phyloP scores from a whole-genome alignment of 2,329 filamentous ascomycete genomes.

The Nigrospora osmanthi region DNA sequence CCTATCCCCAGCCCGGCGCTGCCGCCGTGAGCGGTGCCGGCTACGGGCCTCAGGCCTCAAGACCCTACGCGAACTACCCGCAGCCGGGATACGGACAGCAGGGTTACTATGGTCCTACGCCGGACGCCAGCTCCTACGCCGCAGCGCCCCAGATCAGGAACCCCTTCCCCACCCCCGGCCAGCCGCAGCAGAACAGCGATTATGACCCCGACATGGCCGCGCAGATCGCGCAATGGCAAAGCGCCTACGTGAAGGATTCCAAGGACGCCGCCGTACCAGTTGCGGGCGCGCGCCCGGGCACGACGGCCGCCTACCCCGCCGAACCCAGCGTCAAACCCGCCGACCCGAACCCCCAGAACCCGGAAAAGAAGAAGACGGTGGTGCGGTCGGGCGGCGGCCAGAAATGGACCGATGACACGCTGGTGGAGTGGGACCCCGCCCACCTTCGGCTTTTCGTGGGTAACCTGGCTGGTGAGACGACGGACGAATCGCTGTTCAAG shows the following conservation, averaged over 20 bases:
- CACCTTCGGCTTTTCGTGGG: conserved; percentile 95
- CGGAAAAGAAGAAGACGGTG: conserved; percentile 75
- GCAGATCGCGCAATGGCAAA: conserved; percentile 92
- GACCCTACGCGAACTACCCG: conserved; percentile 20
- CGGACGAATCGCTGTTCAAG: conserved; percentile 90
- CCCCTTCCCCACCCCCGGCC: conserved; percentile 64
- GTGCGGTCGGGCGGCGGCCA: conserved; percentile 83
- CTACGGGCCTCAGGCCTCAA: conserved; percentile 11
- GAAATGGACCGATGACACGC: conserved; percentile 79
- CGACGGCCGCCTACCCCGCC: conserved; percentile 34
- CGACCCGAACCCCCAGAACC: conserved; percentile 29
- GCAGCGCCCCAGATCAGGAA: conserved; percentile 67
- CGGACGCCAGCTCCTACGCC: conserved; percentile 33
- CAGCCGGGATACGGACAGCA: conserved; percentile 17
- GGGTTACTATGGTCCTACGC: conserved; percentile 19
- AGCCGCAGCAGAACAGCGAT: conserved; percentile 30
- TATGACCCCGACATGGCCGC: conserved; percentile 78
- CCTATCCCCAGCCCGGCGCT: conserved; percentile 23
- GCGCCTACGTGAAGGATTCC: conserved; percentile 60
- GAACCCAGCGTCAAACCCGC: conserved; percentile 24
- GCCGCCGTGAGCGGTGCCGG: conserved; percentile 7
- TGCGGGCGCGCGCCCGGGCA: conserved; percentile 25
- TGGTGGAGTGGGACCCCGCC: conserved; percentile 92
- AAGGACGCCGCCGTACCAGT: conserved; percentile 41
- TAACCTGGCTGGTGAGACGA: conserved; percentile 94